Evolutionary conservation across 345 rosid genomes (phyloP), one percentile per base, ranked within the genome.

Genomic region (Lepidium aucheri): DNA sequence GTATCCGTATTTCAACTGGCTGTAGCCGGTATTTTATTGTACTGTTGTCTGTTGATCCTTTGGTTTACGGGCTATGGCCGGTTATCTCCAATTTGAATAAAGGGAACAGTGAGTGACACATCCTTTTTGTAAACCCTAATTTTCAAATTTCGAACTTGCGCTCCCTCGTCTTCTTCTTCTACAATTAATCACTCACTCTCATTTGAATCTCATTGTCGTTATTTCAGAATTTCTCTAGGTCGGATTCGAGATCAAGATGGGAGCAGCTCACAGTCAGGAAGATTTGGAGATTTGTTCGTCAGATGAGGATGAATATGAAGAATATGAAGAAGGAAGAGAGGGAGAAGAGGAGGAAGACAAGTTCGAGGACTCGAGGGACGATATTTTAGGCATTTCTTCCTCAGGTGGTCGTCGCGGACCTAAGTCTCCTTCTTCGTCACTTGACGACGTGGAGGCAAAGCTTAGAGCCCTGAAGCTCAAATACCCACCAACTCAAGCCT

Each of bases 211-310:
- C 68, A 73, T 36, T 67, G 30, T 16, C 65, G 33, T 42, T 41
- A 2, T 17, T 39, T 11, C 50, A 38, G 41, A 30, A 10, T 41
- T 33, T 53, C 46, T 60, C 55, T 65, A 46, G 5, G 53, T 22
- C 32, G 24, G 42, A 16, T 45, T 60, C 24, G n/a, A n/a, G n/a
- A 28, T 64, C 8, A 22, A 30, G 2, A 89, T 89, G 96, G 96
- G 96, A 39, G 87, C 65, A 20, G 18, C 86, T 63, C 87, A 89
- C 41, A 89, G 93, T 75, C 87, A 79, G 16, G 86, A 83, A 53
- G 86, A 89, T 65, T 79, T 86, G 8, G 87, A 82, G 55, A 63
- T 86, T 54, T 78, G 85, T n/a, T 86, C 83, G 60, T 86, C 89
- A 0, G 96, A 86, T 14, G 77, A 83, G 14, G 88, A 74, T 28